Evolutionary conservation across 495 filamentous ascomycete genomes (phyloP), one percentile per base, ranked within the genome.

Genomic region (Sordaria brevicollis): DNA sequence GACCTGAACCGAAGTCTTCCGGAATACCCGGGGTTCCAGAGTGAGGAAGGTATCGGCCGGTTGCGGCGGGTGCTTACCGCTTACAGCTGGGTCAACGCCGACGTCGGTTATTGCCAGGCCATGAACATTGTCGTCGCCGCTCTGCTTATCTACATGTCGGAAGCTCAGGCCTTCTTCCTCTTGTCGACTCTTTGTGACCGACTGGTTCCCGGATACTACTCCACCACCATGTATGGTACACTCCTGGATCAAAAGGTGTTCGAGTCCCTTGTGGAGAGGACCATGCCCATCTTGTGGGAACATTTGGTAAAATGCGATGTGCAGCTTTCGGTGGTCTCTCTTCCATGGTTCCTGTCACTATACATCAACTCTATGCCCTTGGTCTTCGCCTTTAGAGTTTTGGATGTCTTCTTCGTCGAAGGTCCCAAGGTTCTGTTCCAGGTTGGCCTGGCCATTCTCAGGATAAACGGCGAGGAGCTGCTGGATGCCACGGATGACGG

Each of bases 341-440:
- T 99, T 9, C 95, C 95, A 19, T 99, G 95, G 95, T 99, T 99
- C 75, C 86, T 99, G 29, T 97, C 94, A 7, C 85, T 99, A 5
- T 99, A 98, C 77, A 97, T 99, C 83, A 99, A 99, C 83, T 97
- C 94, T 0, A 98, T 99, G 94, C 95, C 95, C 6, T 83, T 99
- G 0, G 92, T 97, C 4, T 99, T 99, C 78, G 95, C 95, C 35
- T 97, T 97, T 80, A 87, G 95, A 38, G 95, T 99, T 25, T 78
- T 99, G 65, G 95, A 99, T 77, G 93, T 99, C 66, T 99, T 99
- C 82, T 99, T 99, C 80, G 86, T 99, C 57, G 95, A 99, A 80
- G 95, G 95, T 0, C 94, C 95, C 4, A 98, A 97, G 79, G 95
- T 99, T 2, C 83, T 99, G 4, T 99, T 99, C 80, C 95, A 99